Base-by-base conservation (phyloP, 345 rosid genomes). In the Lepidium didymum region DNA sequence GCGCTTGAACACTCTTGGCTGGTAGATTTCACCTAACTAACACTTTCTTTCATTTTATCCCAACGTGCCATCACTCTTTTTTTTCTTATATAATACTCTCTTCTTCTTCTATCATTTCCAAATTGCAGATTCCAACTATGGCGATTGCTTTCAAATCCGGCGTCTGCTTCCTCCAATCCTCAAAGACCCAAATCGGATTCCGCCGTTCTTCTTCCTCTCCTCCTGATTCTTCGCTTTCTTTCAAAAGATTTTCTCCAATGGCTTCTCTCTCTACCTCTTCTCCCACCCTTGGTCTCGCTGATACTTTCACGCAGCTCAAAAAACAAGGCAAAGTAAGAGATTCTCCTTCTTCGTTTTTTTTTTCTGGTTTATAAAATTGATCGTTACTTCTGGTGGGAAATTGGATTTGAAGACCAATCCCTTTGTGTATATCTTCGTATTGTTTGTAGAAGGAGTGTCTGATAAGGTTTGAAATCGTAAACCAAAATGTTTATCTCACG, bases 271-370 rank as follows among this genome's bases (percentile, higher is more conserved):
- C 70, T 4, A 68, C 78, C 47, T 73, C 82, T 36, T 43, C 85
- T 11, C 79, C 85, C 15, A 73, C 81, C 11, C 79, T 82, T 36
- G 81, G 97, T 53, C 81, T 90, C n/a, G 75, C 86, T 7, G 88
- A 83, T 54, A 87, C 96, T 14, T 90, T 87, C 78, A 59, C 81
- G 14, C 68, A 76, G 66, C 84, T 93, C 69, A 85, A 77, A 69
- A 75, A 77, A 51, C 81, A 80, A 75, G 94, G 97, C 75, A 85
- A 85, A 82, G 97, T 87, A 82, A 75, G 78, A 18, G 0, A 31
- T 15, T 65, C 44, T 10, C 13, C 12, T 3, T 33, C 72, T 66
- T 54, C 44, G 16, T n/a, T n/a, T n/a, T 8, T 10, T 41, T 16
- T 12, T 54, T 6, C 63, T n/a, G 38, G 15, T 21, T 50, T 50